phyloP scores from a whole-genome alignment of 768 basidiomycete genomes.

The Lentinula raphanica region DNA sequence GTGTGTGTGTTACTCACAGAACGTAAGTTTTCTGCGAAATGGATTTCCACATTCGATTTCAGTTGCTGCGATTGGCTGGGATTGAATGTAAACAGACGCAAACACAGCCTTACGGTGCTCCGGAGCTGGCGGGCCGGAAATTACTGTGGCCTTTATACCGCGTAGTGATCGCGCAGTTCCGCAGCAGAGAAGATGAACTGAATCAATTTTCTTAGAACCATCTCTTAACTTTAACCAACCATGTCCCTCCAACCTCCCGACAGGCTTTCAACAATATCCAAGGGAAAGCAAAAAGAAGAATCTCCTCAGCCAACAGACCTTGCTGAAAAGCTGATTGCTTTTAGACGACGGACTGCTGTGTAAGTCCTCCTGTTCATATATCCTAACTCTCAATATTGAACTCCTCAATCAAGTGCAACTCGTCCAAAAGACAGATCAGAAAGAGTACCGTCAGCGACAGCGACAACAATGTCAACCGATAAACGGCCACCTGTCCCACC shows the following conservation, averaged over 20 bases:
- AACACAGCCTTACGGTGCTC: not conserved
- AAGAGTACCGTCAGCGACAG: constrained; percentile 19
- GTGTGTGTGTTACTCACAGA: no score
- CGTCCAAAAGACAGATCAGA: constrained; percentile 45
- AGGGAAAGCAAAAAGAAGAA: constrained; percentile 28
- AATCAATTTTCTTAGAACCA: not conserved
- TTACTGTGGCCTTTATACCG: not conserved
- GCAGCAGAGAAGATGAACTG: not conserved
- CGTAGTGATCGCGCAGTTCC: not conserved
- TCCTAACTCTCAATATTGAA: constrained; percentile 3
- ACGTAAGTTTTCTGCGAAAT: no score
- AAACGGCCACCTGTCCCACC: constrained; percentile 23
- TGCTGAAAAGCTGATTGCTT: constrained; percentile 60
- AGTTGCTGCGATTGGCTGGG: no score
- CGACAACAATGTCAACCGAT: constrained; percentile 17
- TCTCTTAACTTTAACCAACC: not conserved
- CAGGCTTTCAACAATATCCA: constrained; percentile 27
- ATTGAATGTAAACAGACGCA: not conserved
- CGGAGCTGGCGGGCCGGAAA: not conserved
- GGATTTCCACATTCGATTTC: no score
- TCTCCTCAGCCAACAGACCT: constrained; percentile 39
- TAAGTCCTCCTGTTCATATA: constrained; percentile 25
- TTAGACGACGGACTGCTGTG: constrained; percentile 62
- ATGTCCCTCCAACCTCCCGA: not conserved
- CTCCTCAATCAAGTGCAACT: constrained; percentile 31